A percentile compares a stretch with the other conserved stretches of the same genome.
phyloP scores from a whole-genome alignment of 202 grass and related monocot genomes.

The Zoysia matrella region DNA sequence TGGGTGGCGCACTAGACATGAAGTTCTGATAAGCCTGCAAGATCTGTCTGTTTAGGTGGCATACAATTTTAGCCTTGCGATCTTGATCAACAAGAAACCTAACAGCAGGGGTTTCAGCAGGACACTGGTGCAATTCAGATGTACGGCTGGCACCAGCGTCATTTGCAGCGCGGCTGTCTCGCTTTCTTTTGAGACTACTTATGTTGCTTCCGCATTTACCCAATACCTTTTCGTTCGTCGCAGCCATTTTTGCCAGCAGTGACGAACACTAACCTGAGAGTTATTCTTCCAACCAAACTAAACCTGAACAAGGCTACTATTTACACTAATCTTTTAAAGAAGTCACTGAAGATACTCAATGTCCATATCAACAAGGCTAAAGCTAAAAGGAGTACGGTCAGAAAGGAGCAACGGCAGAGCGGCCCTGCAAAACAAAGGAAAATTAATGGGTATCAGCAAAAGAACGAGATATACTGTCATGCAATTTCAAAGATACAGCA shows the following conservation, averaged over 20 bases:
- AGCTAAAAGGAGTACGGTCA: slow-evolving; percentile 18
- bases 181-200: slow-evolving; percentile 68
- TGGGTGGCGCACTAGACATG: slow-evolving; percentile 64
- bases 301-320: slow-evolving; percentile 55
- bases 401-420: slow-evolving; percentile 20
- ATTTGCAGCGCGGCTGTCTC: slow-evolving; percentile 38
- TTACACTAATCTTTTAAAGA: slow-evolving; percentile 61
- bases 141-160: slow-evolving; percentile 37
- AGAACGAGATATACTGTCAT: background rate
- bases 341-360: background rate
- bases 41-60: slow-evolving; percentile 53
- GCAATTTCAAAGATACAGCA: background rate
- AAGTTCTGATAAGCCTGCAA: slow-evolving; percentile 77
- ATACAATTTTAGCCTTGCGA: slow-evolving; percentile 41
- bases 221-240: slow-evolving; percentile 65
- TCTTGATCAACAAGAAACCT: slow-evolving; percentile 50
- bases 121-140: slow-evolving; percentile 35
- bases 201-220: slow-evolving; percentile 55
- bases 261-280: slow-evolving; percentile 46
- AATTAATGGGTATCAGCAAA: background rate
- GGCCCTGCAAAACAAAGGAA: slow-evolving; percentile 43
- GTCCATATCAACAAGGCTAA: slow-evolving; percentile 10
- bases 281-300: slow-evolving; percentile 63
- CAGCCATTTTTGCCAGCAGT: slow-evolving; percentile 66
- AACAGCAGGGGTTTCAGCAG: slow-evolving; percentile 35